phyloP scores from a whole-genome alignment of 768 basidiomycete species.

The Lentinula sp. region DNA sequence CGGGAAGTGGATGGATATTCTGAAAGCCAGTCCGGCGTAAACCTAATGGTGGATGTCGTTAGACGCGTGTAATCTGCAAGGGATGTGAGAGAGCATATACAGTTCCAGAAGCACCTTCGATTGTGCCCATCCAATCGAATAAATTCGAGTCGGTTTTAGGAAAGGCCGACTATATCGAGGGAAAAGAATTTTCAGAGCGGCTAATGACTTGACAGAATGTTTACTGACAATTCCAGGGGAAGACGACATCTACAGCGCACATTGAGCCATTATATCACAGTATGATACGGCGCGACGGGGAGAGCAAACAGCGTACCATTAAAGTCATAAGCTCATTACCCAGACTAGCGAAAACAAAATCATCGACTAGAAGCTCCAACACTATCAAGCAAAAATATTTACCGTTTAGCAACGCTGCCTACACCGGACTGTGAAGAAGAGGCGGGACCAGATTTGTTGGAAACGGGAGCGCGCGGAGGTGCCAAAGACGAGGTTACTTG shows the following conservation, averaged over 20 bases:
- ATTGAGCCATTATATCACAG: neutral
- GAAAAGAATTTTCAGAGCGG: constrained; percentile 2
- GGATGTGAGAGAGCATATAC: constrained; percentile 32
- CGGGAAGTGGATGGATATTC: constrained; percentile 81
- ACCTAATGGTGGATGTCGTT: constrained; percentile 35
- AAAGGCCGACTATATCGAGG: constrained; percentile 74
- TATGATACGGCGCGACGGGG: neutral
- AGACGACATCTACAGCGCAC: constrained; percentile 63
- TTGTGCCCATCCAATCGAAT: constrained; percentile 87
- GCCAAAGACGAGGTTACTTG: constrained; percentile 63
- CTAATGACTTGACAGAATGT: neutral
- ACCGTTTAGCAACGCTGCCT: constrained; percentile 86
- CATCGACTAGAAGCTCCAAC: constrained; percentile 7
- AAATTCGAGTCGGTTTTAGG: constrained; percentile 83
- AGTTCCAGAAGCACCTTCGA: constrained; percentile 76
- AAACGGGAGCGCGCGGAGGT: constrained; percentile 43
- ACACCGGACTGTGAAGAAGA: constrained; percentile 50
- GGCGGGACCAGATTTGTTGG: constrained; percentile 49
- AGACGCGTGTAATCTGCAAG: neutral
- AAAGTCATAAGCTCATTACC: constrained; percentile 84
- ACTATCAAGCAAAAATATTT: constrained; percentile 4
- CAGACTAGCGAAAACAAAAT: constrained; percentile 38
- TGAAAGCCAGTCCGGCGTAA: constrained; percentile 75
- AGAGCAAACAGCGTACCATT: constrained; percentile 50
- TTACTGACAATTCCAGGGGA: constrained; percentile 78